Conservation (phyloP, 192 early-diverging fungal genomes). For the Coemansia sp. region DNA sequence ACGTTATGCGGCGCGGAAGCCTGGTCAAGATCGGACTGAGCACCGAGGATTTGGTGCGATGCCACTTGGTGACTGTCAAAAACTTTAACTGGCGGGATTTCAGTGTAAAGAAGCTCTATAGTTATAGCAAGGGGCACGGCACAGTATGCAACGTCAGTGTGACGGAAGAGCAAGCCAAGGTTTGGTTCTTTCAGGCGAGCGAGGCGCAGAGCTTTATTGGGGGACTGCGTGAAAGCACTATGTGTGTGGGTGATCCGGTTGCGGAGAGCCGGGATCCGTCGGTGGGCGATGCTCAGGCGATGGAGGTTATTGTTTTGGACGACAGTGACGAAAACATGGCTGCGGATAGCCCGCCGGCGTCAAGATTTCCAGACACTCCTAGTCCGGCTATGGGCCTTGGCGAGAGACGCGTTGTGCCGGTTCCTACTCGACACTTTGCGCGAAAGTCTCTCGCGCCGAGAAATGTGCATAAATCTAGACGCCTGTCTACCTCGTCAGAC, state of each 20-base stretch:
- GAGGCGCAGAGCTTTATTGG: constrained; percentile 6
- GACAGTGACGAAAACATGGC: background rate
- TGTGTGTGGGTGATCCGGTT: constrained; percentile 5
- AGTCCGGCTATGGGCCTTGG: background rate
- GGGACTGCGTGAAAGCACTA: constrained; percentile 1
- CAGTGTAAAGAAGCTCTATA: constrained; percentile 17
- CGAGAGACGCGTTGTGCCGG: background rate
- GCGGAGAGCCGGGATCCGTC: background rate
- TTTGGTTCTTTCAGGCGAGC: constrained; percentile 21
- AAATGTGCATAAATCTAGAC: background rate
- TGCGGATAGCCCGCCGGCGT: background rate
- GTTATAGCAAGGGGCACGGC: constrained; percentile 26
- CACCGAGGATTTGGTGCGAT: constrained; percentile 10
- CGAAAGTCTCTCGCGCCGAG: background rate
- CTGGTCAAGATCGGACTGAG: constrained; percentile 20
- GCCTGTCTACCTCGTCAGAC: background rate
- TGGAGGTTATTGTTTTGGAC: constrained; percentile 21
- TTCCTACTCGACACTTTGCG: background rate
- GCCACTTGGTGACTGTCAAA: constrained; percentile 13
- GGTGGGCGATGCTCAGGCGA: background rate
- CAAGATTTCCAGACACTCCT: background rate
- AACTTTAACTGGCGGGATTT: background rate
- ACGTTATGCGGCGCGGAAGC: constrained; percentile 8
- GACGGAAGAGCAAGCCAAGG: constrained; percentile 1
- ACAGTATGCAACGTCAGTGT: constrained; percentile 18